Conservation (phyloP, 257 asterid species). For the Solanum verrucosum region DNA sequence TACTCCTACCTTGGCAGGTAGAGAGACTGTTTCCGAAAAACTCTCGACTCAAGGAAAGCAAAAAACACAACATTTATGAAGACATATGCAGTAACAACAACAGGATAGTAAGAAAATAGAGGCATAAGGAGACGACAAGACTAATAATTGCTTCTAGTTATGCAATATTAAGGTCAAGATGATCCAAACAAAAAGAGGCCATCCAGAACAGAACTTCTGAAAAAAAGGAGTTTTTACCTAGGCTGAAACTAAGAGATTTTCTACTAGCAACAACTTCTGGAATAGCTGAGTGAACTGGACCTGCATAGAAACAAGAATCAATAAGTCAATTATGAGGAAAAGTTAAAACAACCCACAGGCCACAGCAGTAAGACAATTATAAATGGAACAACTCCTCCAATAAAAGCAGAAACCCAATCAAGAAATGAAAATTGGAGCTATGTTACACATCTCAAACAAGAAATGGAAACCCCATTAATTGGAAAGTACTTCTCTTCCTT, state of each 20-base stretch:
- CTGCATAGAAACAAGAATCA: background rate
- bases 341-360: background rate
- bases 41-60: background rate
- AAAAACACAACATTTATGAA: background rate
- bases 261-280: background rate
- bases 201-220: background rate
- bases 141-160: background rate
- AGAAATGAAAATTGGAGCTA: background rate
- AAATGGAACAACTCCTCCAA: background rate
- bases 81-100: background rate
- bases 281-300: background rate
- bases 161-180: background rate
- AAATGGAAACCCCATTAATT: background rate
- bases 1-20: background rate
- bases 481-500: background rate
- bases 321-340: background rate
- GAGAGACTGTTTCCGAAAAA: background rate
- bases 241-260: background rate
- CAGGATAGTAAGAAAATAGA: background rate
- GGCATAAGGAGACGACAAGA: background rate
- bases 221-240: background rate
- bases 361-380: background rate
- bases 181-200: background rate
- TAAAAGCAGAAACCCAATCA: background rate
- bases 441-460: background rate